Base-by-base conservation (phyloP, 2,329 filamentous ascomycete species). In the Rasamsonia emersonii region DNA sequence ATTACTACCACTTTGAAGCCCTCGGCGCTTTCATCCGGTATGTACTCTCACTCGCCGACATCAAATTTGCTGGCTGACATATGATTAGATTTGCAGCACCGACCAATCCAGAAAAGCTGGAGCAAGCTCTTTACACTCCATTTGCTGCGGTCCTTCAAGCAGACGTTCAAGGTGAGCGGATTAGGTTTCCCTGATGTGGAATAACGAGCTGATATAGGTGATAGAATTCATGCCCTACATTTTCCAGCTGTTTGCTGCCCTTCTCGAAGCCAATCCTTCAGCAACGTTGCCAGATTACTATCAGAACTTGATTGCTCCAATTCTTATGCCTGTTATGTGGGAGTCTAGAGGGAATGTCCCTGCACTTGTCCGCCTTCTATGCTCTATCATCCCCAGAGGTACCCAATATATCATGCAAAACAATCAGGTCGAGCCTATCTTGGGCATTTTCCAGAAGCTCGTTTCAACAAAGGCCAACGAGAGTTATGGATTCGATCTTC, bases 1-100 rank as follows among this genome's bases (percentile, higher is more conserved):
- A 95, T 64, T 98, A 98, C 67, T 98, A 89, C 59, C 86, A 94
- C 56, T 98, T 98, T 42, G 91, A 98, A 64, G 84, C 86, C 3
- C 67, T 98, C 27, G 91, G 91, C 19, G 89, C 91, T 10, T 70
- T 98, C 28, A 83, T 96, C 35, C 77, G 79, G 54, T 76, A 56
- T 44, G 61, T 47, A n/a, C 11, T 14, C 14, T 24, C 14, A 29
- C 7, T 11, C 4, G 7, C 9, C 4, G 18, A 18, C 9, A 20
- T 25, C n/a, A 20, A 20, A 28, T 16, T 27, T 10, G 27, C 5
- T 30, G 24, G 24, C 41, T 49, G 13, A 48, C 23, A 13, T 17
- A 9, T 30, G 9, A 25, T 27, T 33, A 65, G 67, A 62, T 85
- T 72, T 69, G 79, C 71, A 62, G 84, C 70, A 53, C 80, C 64